phyloP scores from a whole-genome alignment of 768 basidiomycete genomes.

The Mycena haematopus region DNA sequence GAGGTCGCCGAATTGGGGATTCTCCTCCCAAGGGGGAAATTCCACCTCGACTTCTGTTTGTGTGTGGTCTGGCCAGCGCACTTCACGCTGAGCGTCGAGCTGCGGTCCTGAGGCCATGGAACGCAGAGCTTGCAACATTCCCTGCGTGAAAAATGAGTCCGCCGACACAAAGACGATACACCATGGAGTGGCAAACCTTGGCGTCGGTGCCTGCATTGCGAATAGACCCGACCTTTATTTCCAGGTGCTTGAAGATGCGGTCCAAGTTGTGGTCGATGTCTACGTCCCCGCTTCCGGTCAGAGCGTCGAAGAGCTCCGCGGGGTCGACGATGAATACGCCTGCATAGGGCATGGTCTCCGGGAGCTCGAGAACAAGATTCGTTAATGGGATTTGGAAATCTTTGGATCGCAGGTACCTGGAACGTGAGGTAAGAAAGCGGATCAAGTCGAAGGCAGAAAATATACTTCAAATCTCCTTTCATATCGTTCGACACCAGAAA shows the following conservation, averaged over 20 bases:
- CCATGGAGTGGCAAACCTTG: slow-evolving; percentile 55
- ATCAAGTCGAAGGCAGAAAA: background rate
- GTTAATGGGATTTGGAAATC: slow-evolving; percentile 58
- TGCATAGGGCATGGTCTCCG: slow-evolving; percentile 55
- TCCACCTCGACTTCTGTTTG: slow-evolving; percentile 56
- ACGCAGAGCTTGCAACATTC: slow-evolving; percentile 68
- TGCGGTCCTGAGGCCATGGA: slow-evolving; percentile 78
- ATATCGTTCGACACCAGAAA: slow-evolving; percentile 66
- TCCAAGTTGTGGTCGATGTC: slow-evolving; percentile 62
- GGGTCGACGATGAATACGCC: slow-evolving; percentile 78
- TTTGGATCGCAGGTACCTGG: slow-evolving; percentile 60
- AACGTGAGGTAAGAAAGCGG: background rate
- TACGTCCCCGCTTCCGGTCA: slow-evolving; percentile 60
- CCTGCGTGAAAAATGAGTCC: slow-evolving; percentile 49
- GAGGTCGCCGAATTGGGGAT: slow-evolving; percentile 54
- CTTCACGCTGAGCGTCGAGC: slow-evolving; percentile 77
- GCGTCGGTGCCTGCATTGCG: slow-evolving; percentile 94
- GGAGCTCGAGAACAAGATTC: slow-evolving; percentile 59
- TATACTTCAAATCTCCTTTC: slow-evolving; percentile 60
- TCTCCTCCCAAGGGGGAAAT: slow-evolving; percentile 66
- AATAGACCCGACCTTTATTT: slow-evolving; percentile 57
- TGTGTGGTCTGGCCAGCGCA: slow-evolving; percentile 70
- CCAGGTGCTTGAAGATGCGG: slow-evolving; percentile 67
- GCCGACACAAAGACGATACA: background rate
- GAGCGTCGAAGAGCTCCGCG: slow-evolving; percentile 73